phyloP scores from a whole-genome alignment of 176 grass and related monocot genomes.

The Pharus latifolius region DNA sequence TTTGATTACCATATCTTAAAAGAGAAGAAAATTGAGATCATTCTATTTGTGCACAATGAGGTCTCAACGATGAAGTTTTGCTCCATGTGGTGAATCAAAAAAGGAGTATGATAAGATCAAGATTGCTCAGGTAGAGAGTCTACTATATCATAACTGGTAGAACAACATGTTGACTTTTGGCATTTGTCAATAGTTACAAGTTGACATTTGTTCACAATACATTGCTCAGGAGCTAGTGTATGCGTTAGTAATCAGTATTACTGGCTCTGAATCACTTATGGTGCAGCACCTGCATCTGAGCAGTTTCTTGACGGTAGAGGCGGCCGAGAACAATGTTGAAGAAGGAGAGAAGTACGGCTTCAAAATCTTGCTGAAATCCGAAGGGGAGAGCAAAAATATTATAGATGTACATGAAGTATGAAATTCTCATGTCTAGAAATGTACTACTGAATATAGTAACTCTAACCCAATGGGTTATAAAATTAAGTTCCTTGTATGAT shows the following conservation, averaged over 20 bases:
- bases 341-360: too few relatives aligned
- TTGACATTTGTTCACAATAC: not conserved
- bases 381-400: not conserved
- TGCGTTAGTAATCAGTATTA: too few relatives aligned
- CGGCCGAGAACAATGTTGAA: too few relatives aligned
- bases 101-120: not conserved
- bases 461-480: too few relatives aligned
- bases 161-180: not conserved
- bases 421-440: too few relatives aligned
- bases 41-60: not conserved
- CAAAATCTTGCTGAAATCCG: too few relatives aligned
- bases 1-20: not conserved
- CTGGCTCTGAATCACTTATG: too few relatives aligned
- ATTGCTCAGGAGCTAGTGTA: too few relatives aligned
- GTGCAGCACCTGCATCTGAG: too few relatives aligned
- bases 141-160: not conserved
- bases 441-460: too few relatives aligned
- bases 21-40: not conserved
- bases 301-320: not conserved
- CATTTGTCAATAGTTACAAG: not conserved
- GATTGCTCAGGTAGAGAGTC: not conserved
- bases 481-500: too few relatives aligned
- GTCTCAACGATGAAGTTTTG: not conserved
- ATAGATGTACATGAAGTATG: not conserved
- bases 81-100: not conserved